Percentiles rank a stretch among this genome's conserved stretches.
phyloP scores from a whole-genome alignment of 371 early-diverging fungal species.

The Synchytrium microbalum region DNA sequence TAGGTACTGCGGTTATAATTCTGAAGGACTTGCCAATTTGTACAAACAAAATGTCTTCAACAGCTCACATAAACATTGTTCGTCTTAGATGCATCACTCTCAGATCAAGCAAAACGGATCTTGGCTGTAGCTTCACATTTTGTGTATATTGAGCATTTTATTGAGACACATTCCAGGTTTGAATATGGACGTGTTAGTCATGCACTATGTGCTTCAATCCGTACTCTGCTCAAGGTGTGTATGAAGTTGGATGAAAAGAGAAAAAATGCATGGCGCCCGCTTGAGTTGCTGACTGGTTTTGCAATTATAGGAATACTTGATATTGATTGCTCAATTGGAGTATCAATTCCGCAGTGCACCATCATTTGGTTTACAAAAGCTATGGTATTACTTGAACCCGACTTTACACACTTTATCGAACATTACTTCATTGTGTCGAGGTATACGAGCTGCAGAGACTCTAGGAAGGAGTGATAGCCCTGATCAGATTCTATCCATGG shows the following conservation, averaged over 20 bases:
- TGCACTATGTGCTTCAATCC: conserved; percentile 77
- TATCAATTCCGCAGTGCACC: conserved; percentile 64
- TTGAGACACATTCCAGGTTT: conserved; percentile 60
- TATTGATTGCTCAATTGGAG: conserved; percentile 84
- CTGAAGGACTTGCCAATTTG: no score
- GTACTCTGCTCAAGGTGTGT: conserved; percentile 54
- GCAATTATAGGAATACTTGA: conserved; percentile 58
- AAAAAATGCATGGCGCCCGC: background rate
- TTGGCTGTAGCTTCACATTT: conserved; percentile 69
- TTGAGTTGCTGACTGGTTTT: conserved; percentile 2
- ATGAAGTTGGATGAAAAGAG: conserved; percentile 2
- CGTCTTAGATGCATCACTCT: conserved; percentile 62
- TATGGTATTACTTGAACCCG: conserved; percentile 82
- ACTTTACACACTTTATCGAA: conserved; percentile 60
- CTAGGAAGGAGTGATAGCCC: background rate
- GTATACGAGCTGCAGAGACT: conserved; percentile 21
- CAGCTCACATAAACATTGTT: no score
- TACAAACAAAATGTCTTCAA: no score
- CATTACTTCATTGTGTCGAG: conserved; percentile 30
- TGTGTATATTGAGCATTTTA: conserved; percentile 61
- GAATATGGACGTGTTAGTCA: conserved; percentile 83
- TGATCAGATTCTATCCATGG: conserved; percentile 8
- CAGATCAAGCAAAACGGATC: conserved; percentile 63
- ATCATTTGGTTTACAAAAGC: conserved; percentile 73
- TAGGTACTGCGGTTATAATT: no score